Conservation (phyloP, 176 grass and related monocot genomes). For the Triticum dicoccoides region DNA sequence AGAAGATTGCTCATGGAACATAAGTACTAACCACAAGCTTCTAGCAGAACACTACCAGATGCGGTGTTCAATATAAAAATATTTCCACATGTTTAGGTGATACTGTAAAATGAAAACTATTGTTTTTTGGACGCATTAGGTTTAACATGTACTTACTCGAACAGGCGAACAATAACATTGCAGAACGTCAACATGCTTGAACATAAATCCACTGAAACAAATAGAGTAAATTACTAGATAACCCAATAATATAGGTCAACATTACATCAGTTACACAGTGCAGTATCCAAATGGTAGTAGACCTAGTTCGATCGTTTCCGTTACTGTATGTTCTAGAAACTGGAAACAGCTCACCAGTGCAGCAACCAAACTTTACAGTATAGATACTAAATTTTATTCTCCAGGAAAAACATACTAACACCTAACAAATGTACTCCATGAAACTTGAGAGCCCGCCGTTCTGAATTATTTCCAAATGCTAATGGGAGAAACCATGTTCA, state of each 20-base stretch:
- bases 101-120: background rate
- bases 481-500: background rate
- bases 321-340: background rate
- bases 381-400: background rate
- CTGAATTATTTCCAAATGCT: background rate
- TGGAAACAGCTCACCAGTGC: background rate
- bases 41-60: background rate
- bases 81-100: background rate
- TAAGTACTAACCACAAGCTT: constrained; percentile 11
- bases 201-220: background rate
- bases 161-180: background rate
- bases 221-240: background rate
- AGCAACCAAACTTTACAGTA: background rate
- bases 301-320: background rate
- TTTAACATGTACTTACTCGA: background rate
- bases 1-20: background rate
- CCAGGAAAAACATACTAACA: background rate
- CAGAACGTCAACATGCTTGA: background rate
- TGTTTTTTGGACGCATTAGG: background rate
- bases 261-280: background rate
- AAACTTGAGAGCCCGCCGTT: background rate
- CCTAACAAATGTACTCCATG: background rate
- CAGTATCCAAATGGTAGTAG: background rate
- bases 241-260: background rate
- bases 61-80: background rate